These are phyloP conservation scores for Trametes cingulata DNA, from an alignment of 768 basidiomycete species.

Conservation along the genomic window DNA sequence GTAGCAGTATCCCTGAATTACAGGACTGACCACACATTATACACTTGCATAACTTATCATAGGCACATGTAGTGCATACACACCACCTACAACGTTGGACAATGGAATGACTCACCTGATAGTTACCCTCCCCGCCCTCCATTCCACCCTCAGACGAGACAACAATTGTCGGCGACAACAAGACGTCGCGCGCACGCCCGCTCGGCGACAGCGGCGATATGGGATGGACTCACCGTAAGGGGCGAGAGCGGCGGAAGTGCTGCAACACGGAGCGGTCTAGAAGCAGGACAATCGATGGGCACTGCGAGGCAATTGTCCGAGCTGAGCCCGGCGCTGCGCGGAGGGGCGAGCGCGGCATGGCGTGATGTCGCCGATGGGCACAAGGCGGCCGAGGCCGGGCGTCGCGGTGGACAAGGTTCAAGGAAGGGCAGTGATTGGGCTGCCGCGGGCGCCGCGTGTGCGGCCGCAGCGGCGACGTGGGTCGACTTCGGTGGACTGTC, in stretches of 20 bases:
- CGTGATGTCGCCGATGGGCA: background rate
- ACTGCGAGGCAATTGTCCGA: background rate
- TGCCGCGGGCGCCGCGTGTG: constrained; percentile 18
- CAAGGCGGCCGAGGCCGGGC: constrained; percentile 7
- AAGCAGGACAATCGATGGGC: background rate
- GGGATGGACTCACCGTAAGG: constrained; percentile 7
- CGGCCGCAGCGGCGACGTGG: constrained; percentile 8
- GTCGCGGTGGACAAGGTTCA: constrained; percentile 25
- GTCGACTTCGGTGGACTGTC: background rate
- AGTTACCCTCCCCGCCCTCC: too few species aligned
- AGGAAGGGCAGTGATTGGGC: constrained; percentile 3
- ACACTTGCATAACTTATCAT: constrained; percentile 3
- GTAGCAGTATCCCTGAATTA: background rate
- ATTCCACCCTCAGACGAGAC: too few species aligned
- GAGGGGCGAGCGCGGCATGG: constrained; percentile 3
- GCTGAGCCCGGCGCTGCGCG: constrained; percentile 8
- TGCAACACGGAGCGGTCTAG: constrained; percentile 1
- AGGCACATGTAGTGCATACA: background rate
- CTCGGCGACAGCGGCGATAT: background rate
- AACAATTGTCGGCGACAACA: too few species aligned
- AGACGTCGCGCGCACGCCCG: background rate
- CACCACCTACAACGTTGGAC: background rate
- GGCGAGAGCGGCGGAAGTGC: background rate
- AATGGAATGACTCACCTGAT: background rate
- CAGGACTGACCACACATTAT: background rate